A percentile compares a stretch with the other conserved stretches of the same genome.
phyloP scores from a whole-genome alignment of 176 grass and related monocot genomes.

The Themeda triandra region DNA sequence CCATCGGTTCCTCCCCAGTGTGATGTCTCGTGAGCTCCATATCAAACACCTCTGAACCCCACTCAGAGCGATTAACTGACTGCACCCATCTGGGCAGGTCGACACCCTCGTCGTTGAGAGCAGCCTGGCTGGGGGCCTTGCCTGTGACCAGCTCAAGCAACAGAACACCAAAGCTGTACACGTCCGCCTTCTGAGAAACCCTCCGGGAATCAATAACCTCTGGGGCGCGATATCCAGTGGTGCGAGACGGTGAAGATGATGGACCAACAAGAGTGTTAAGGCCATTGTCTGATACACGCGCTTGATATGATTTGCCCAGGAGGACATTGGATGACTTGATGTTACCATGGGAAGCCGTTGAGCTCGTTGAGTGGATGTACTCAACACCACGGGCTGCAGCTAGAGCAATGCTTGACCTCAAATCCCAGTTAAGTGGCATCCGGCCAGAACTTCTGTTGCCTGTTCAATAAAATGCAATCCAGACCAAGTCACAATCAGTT shows the following conservation, averaged over 20 bases:
- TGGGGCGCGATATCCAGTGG: conserved; percentile 62
- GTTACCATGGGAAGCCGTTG: conserved; percentile 61
- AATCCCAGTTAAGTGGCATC: conserved; percentile 50
- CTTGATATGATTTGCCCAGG: conserved; percentile 38
- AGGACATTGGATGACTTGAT: conserved; percentile 93
- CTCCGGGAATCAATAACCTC: conserved; percentile 61
- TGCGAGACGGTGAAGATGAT: conserved; percentile 31
- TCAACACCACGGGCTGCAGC: conserved; percentile 56
- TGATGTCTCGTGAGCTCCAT: conserved; percentile 49
- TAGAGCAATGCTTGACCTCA: conserved; percentile 56
- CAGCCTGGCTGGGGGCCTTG: conserved; percentile 65
- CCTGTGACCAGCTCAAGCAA: conserved; percentile 84
- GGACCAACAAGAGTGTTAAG: conserved; percentile 57
- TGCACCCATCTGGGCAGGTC: conserved; percentile 83
- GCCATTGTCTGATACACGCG: conserved; percentile 67
- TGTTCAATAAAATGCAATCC: conserved; percentile 24
- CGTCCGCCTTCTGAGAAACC: conserved; percentile 75
- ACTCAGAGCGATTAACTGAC: conserved; percentile 58
- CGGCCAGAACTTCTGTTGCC: conserved; percentile 49
- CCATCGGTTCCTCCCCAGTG: conserved; percentile 44
- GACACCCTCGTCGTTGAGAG: conserved; percentile 54
- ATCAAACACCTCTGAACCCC: conserved; percentile 60
- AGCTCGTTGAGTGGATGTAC: conserved; percentile 72
- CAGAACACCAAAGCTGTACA: conserved; percentile 83
- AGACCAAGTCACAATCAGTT: neutral